Evolutionary conservation across 2,329 filamentous ascomycete species (phyloP).

Genomic region (Scedosporium aurantiacum): DNA sequence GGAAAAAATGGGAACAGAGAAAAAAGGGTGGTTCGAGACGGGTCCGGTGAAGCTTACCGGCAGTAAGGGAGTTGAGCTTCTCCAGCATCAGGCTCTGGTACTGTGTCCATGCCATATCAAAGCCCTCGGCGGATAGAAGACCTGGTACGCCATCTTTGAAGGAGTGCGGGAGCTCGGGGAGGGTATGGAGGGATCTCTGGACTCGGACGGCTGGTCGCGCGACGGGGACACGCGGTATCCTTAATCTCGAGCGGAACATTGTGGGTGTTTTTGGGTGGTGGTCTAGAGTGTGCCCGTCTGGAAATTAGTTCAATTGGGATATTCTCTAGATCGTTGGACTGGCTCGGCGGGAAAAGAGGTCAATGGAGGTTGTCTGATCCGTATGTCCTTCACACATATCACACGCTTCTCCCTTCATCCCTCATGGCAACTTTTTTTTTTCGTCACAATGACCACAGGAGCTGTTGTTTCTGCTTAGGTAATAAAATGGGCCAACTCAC

Average conservation of each 20-base stretch:
- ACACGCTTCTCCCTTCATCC: background rate
- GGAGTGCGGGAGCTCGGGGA: constrained; percentile 35
- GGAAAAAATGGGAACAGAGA: background rate
- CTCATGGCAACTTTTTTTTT: background rate
- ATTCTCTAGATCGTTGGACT: background rate
- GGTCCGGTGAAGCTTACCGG: constrained; percentile 44
- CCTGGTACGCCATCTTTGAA: constrained; percentile 49
- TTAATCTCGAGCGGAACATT: constrained; percentile 45
- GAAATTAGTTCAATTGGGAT: background rate
- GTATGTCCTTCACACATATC: background rate
- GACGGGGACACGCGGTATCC: constrained; percentile 33
- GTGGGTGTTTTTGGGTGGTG: constrained; percentile 15
- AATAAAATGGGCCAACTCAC: background rate
- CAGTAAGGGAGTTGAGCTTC: constrained; percentile 63
- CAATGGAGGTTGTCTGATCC: background rate
- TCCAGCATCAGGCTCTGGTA: constrained; percentile 68
- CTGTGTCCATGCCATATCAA: constrained; percentile 67
- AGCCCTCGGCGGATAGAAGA: constrained; percentile 59
- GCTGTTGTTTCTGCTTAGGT: background rate
- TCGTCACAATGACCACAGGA: background rate
- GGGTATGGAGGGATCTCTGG: constrained; percentile 31
- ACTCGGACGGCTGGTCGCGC: constrained; percentile 21
- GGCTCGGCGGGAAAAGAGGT: background rate
- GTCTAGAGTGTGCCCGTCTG: background rate
- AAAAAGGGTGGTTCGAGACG: background rate